These are phyloP conservation scores for Ceratobasidium sp. DNA, from an alignment of 1,284 basidiomycete species.

Conservation along the genomic window DNA sequence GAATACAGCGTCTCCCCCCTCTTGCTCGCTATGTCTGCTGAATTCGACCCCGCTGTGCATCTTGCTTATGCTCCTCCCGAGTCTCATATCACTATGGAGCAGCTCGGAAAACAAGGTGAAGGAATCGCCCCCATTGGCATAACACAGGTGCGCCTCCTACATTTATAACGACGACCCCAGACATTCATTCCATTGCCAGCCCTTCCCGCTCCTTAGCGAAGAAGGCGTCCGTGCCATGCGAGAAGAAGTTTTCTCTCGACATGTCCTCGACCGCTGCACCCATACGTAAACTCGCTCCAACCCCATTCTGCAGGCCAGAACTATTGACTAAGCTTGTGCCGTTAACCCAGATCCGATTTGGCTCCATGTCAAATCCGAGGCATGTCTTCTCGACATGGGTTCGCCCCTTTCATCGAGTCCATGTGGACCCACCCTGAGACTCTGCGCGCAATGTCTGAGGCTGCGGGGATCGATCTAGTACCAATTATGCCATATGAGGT, in stretches of 20 bases:
- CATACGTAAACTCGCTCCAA: slow-evolving; percentile 5
- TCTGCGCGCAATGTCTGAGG: slow-evolving; percentile 50
- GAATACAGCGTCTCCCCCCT: neutral
- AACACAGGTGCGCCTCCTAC: slow-evolving; percentile 14
- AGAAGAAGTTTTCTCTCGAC: slow-evolving; percentile 49
- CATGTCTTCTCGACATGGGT: neutral
- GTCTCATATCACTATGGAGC: slow-evolving; percentile 48
- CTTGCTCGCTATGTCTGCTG: neutral
- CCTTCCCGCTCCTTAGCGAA: slow-evolving; percentile 51
- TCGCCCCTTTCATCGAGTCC: slow-evolving; percentile 27
- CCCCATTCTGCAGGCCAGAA: no score
- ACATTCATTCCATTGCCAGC: slow-evolving; percentile 43
- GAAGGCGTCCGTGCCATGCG: slow-evolving; percentile 51
- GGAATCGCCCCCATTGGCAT: slow-evolving; percentile 48
- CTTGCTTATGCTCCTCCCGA: slow-evolving; percentile 49
- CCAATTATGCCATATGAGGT: slow-evolving; percentile 49
- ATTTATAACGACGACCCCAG: neutral
- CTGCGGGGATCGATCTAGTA: slow-evolving; percentile 53
- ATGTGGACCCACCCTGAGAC: slow-evolving; percentile 52
- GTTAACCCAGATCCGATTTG: slow-evolving; percentile 37
- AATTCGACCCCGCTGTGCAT: slow-evolving; percentile 51
- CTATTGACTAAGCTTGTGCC: slow-evolving; percentile 32
- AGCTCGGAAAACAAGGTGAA: slow-evolving; percentile 50
- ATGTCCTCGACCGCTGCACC: slow-evolving; percentile 49
- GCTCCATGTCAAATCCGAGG: slow-evolving; percentile 24